These are phyloP conservation scores for Colletotrichum theobromicola DNA, from an alignment of 2,329 filamentous ascomycete species.

Conservation along the genomic window DNA sequence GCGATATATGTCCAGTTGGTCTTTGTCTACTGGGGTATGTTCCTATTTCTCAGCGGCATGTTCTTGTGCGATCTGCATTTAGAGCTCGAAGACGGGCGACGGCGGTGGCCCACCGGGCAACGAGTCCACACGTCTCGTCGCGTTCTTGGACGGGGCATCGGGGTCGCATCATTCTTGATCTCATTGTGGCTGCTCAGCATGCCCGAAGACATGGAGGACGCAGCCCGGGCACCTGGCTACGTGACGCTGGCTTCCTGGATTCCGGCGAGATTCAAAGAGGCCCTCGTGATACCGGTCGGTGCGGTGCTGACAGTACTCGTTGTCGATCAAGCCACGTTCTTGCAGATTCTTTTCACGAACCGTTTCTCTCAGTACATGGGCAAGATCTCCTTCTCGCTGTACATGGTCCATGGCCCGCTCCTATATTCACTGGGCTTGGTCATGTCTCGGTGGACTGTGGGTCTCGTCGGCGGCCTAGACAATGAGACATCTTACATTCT, in stretches of 20 bases:
- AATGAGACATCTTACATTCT: not conserved
- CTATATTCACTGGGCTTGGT: not conserved
- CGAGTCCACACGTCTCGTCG: not conserved
- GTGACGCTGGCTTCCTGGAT: not conserved
- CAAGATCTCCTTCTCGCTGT: conserved; percentile 43
- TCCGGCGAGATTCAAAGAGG: not conserved
- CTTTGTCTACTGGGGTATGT: not conserved
- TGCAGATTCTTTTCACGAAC: conserved; percentile 30
- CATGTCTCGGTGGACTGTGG: not conserved
- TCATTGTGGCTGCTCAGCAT: conserved; percentile 1
- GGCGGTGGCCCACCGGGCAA: not conserved
- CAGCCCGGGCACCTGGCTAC: not conserved
- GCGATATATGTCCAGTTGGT: not conserved
- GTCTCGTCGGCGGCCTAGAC: not conserved
- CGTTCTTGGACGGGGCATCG: not conserved
- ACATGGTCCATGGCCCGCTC: conserved; percentile 37
- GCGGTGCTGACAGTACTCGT: not conserved
- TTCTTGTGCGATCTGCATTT: conserved; percentile 1
- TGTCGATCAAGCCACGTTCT: not conserved
- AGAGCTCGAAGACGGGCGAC: not conserved
- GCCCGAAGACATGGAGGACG: not conserved
- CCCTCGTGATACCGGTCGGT: not conserved
- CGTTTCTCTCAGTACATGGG: conserved; percentile 40
- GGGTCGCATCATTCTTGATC: not conserved
- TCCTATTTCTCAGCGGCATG: conserved; percentile 1